Percentiles rank a stretch among this genome's conserved stretches.
phyloP scores from a whole-genome alignment of 352 stramenopile species.

The Phytophthora sp. region DNA sequence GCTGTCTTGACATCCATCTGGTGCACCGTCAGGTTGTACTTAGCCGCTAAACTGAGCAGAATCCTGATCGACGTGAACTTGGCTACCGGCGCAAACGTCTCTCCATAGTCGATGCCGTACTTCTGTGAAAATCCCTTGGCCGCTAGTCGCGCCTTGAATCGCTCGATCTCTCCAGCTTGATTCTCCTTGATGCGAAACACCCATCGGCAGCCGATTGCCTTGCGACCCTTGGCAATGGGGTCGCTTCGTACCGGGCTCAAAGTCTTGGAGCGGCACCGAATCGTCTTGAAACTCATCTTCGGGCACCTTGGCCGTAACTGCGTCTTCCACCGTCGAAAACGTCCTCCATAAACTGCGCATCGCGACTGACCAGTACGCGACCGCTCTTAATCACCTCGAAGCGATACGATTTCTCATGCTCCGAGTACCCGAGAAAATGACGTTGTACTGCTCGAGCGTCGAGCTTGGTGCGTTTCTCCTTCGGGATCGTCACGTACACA shows the following conservation, averaged over 20 bases:
- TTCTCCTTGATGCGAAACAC: slow-evolving; percentile 5
- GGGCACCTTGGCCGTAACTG: too few species aligned
- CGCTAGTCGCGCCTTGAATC: neutral
- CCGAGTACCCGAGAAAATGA: slow-evolving; percentile 7
- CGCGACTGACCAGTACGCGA: too few species aligned
- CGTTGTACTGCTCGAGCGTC: neutral
- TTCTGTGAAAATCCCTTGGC: neutral
- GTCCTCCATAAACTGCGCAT: too few species aligned
- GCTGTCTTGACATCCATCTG: neutral
- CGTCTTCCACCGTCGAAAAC: too few species aligned
- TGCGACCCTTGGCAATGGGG: neutral
- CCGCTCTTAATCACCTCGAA: too few species aligned
- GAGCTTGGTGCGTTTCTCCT: slow-evolving; percentile 9
- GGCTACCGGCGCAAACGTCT: too few species aligned
- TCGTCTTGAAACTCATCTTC: too few species aligned
- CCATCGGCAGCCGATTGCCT: slow-evolving; percentile 14
- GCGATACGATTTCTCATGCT: slow-evolving; percentile 12
- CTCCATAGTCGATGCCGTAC: too few species aligned
- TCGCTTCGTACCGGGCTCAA: too few species aligned
- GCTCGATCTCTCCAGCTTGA: slow-evolving; percentile 16
- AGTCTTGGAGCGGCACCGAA: too few species aligned
- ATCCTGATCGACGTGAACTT: neutral
- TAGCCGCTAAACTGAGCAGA: neutral
- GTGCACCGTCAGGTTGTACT: neutral
- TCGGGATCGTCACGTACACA: neutral